These are phyloP conservation scores for Solanum hybrid DNA, from an alignment of 305 asterid species.

Conservation along the genomic window DNA sequence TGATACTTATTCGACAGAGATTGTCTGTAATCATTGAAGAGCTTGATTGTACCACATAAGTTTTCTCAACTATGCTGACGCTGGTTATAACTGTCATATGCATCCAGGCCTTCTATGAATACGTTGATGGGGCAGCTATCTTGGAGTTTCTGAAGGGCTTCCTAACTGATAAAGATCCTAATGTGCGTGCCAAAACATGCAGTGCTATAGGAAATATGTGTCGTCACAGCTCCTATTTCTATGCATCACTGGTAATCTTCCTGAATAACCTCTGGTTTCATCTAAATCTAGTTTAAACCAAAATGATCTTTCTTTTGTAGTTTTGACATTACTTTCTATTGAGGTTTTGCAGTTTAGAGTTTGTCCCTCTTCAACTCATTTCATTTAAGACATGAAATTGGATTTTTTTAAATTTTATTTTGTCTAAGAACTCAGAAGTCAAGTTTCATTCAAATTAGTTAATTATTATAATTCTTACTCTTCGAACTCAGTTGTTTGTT, in stretches of 20 bases:
- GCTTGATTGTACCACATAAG: neutral
- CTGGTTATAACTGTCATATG: constrained; percentile 15
- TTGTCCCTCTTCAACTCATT: neutral
- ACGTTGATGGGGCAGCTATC: constrained; percentile 73
- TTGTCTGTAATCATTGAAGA: neutral
- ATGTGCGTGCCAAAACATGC: constrained; percentile 88
- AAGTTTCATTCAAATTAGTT: neutral
- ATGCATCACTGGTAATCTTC: constrained; percentile 53
- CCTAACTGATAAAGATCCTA: constrained; percentile 81
- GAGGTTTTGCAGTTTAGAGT: neutral
- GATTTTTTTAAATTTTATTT: no score
- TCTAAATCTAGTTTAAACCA: neutral
- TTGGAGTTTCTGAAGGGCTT: constrained; percentile 64
- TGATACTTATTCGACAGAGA: neutral
- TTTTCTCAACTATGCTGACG: neutral
- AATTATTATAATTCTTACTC: neutral
- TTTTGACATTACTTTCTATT: neutral
- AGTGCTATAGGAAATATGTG: constrained; percentile 98
- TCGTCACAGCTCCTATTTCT: constrained; percentile 94
- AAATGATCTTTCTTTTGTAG: neutral
- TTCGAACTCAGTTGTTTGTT: neutral
- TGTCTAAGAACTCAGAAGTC: neutral
- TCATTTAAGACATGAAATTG: neutral
- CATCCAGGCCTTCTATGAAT: constrained; percentile 65
- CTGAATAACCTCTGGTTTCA: neutral